phyloP scores from a whole-genome alignment of 2,329 filamentous ascomycete species.

The Cladobotryum protrusum region DNA sequence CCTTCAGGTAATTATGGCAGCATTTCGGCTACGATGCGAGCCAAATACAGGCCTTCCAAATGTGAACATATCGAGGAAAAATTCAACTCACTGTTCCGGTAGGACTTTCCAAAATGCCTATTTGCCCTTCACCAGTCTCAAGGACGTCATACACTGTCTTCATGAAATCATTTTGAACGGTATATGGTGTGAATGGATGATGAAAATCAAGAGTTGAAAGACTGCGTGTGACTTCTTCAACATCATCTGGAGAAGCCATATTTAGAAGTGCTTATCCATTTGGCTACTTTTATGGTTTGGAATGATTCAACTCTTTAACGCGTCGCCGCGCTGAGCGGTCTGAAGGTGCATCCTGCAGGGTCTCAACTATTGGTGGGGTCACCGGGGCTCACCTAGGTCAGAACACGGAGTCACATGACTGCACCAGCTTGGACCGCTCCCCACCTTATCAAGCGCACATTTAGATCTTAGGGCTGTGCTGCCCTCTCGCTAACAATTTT shows the following conservation, averaged over 20 bases:
- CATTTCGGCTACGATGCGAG: too few relatives aligned
- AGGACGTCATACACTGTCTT: slow-evolving; percentile 71
- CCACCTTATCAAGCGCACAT: slow-evolving; percentile 4
- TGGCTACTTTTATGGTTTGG: too few relatives aligned
- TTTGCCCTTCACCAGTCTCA: slow-evolving; percentile 61
- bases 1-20: neutral
- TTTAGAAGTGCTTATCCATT: slow-evolving; percentile 2
- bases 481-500: slow-evolving; percentile 37
- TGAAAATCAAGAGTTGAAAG: slow-evolving; percentile 57
- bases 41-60: too few relatives aligned
- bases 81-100: slow-evolving; percentile 59
- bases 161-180: slow-evolving; percentile 88
- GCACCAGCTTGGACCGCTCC: neutral
- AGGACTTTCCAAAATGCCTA: slow-evolving; percentile 89
- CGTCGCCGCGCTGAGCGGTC: neutral
- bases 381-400: slow-evolving; percentile 17
- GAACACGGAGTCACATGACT: slow-evolving; percentile 26
- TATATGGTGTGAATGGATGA: slow-evolving; percentile 82
- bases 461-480: slow-evolving; percentile 33
- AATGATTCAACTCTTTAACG: neutral
- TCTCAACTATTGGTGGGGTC: slow-evolving; percentile 16
- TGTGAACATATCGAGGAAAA: neutral
- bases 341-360: neutral
- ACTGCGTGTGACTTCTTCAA: slow-evolving; percentile 15
- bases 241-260: slow-evolving; percentile 10